Percentiles rank a stretch among this genome's conserved stretches.
These are phyloP conservation scores for Pseudozyma thailandica DNA, from an alignment of 1,284 basidiomycete genomes.

Conservation along the genomic window DNA sequence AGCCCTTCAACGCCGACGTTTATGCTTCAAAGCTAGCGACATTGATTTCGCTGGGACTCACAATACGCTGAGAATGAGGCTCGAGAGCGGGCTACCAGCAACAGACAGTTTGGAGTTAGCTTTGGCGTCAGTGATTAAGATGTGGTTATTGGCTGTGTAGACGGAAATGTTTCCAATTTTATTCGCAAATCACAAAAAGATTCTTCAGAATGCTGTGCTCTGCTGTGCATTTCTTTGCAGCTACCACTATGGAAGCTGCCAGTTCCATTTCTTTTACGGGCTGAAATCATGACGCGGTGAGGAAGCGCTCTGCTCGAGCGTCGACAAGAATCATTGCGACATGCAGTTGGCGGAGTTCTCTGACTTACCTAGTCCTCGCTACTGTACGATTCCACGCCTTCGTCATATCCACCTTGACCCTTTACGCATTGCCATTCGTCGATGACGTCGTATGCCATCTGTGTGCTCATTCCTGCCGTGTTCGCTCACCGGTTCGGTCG, in stretches of 20 bases:
- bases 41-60: too few species aligned
- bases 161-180: not conserved
- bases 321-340: not conserved
- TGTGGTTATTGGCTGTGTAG: not conserved
- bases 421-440: slow-evolving; percentile 7
- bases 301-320: not conserved
- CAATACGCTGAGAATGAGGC: too few species aligned
- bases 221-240: not conserved
- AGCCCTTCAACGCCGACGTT: too few species aligned
- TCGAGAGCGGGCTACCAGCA: too few species aligned
- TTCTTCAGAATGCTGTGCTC: not conserved
- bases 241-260: too few species aligned
- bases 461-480: not conserved
- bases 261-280: too few species aligned
- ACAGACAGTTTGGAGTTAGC: too few species aligned
- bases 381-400: not conserved
- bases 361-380: not conserved
- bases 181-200: not conserved
- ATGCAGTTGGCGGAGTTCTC: too few species aligned
- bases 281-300: too few species aligned
- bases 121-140: too few species aligned
- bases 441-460: slow-evolving; percentile 24
- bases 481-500: not conserved
- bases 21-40: too few species aligned
- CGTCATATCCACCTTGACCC: slow-evolving; percentile 4